Conservation (phyloP, 106 monocot species). For the Dendrobium catenatum region DNA sequence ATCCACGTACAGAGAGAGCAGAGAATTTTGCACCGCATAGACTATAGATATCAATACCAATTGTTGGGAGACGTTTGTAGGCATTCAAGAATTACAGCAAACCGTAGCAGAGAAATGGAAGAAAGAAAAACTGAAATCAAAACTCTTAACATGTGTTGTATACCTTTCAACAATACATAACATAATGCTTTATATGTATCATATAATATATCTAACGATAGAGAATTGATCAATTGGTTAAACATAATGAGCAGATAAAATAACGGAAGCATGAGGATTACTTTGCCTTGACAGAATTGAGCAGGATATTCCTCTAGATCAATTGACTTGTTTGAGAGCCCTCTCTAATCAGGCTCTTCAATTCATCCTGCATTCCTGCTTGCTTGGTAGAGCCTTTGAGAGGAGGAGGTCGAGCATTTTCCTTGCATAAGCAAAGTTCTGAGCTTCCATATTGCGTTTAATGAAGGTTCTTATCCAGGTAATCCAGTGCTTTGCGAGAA, state of each 20-base stretch:
- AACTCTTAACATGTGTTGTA: not conserved
- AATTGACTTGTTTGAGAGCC: too few species aligned
- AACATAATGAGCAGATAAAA: conserved; percentile 23
- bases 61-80: conserved; percentile 68
- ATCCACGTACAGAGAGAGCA: conserved; percentile 78
- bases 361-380: conserved; percentile 38
- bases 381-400: conserved; percentile 75
- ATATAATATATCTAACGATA: too few species aligned
- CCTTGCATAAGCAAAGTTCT: too few species aligned
- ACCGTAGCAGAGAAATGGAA: conserved; percentile 79
- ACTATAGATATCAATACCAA: conserved; percentile 74
- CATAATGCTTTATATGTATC: too few species aligned
- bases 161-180: too few species aligned
- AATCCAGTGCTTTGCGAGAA: conserved; percentile 29
- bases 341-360: conserved; percentile 23
- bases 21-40: conserved; percentile 85
- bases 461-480: too few species aligned
- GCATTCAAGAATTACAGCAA: conserved; percentile 14
- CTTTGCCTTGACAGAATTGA: too few species aligned
- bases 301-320: too few species aligned
- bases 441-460: too few species aligned
- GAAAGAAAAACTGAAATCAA: conserved; percentile 19
- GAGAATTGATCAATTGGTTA: too few species aligned
- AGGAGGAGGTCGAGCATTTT: conserved; percentile 39
- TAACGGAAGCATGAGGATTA: too few species aligned